These are phyloP conservation scores for Neohortaea acidophila DNA, from an alignment of 495 filamentous ascomycete species.

Conservation along the genomic window DNA sequence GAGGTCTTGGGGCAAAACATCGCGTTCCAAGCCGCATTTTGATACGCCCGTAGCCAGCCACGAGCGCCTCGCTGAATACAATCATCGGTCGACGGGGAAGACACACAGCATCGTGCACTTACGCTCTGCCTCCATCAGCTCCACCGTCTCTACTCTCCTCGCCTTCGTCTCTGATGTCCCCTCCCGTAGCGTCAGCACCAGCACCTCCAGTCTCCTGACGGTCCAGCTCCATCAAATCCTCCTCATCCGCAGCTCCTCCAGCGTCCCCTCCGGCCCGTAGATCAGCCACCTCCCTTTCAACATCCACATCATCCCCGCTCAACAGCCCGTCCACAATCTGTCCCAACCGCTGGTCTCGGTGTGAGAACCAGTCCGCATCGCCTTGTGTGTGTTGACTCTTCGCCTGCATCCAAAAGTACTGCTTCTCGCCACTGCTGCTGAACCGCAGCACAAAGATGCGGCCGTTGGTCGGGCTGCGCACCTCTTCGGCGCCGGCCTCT, in stretches of 20 bases:
- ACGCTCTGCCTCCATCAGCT: constrained; percentile 95
- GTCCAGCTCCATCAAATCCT: constrained; percentile 46
- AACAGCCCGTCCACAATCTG: constrained; percentile 69
- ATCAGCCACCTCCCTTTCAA: constrained; percentile 57
- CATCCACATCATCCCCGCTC: constrained; percentile 80
- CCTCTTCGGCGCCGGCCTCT: constrained; percentile 27
- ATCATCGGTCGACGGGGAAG: background rate
- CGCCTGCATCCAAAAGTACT: constrained; percentile 94
- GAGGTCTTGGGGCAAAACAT: background rate
- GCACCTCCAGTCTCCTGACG: constrained; percentile 59
- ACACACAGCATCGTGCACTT: constrained; percentile 57
- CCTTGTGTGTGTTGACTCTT: constrained; percentile 61
- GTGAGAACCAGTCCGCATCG: constrained; percentile 64
- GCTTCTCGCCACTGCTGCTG: constrained; percentile 72
- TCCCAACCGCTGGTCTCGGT: constrained; percentile 64
- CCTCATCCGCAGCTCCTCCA: constrained; percentile 64
- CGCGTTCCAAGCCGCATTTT: background rate
- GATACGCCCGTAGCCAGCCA: too few species aligned
- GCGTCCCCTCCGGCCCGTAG: constrained; percentile 31
- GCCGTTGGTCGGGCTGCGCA: constrained; percentile 58
- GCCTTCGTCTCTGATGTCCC: constrained; percentile 80
- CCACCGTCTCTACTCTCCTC: constrained; percentile 76
- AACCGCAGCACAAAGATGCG: constrained; percentile 92
- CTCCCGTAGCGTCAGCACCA: constrained; percentile 71
- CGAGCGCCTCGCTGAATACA: constrained; percentile 8